Percentiles rank a stretch among this genome's conserved stretches.
phyloP scores from a whole-genome alignment of 2,329 filamentous ascomycete genomes.

The Trichoderma hamatum region DNA sequence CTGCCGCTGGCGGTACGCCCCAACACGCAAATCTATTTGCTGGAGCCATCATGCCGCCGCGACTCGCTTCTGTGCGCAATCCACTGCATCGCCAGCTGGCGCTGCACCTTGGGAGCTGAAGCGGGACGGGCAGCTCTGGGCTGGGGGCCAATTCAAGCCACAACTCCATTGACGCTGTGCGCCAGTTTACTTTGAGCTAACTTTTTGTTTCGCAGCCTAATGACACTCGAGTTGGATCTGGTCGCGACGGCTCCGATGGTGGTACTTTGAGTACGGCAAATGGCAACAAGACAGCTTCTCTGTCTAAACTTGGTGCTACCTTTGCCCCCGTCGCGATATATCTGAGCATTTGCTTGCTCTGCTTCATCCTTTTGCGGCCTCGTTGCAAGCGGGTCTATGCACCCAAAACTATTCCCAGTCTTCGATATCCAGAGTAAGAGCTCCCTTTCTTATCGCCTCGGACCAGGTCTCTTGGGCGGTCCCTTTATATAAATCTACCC shows the following conservation, averaged over 20 bases:
- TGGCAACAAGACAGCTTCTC: constrained; percentile 41
- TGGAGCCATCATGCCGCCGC: neutral
- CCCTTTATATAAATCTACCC: neutral
- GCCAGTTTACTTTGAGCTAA: neutral
- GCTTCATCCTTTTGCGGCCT: constrained; percentile 55
- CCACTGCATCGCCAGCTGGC: constrained; percentile 1
- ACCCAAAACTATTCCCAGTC: constrained; percentile 53
- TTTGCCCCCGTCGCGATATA: constrained; percentile 58
- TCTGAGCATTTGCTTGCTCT: constrained; percentile 51
- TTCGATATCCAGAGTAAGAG: constrained; percentile 49
- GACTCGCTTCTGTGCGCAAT: neutral
- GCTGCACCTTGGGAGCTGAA: constrained; percentile 12
- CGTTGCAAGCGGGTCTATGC: constrained; percentile 57
- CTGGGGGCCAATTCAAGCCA: constrained; percentile 12
- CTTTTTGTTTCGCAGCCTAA: constrained; percentile 7
- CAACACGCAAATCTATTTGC: neutral
- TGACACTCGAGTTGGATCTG: constrained; percentile 43
- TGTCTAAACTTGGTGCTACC: constrained; percentile 50
- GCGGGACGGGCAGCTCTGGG: constrained; percentile 16
- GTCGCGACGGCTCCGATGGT: constrained; percentile 37
- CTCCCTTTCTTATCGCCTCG: neutral
- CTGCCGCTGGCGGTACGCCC: neutral
- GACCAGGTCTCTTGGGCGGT: neutral
- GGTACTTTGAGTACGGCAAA: constrained; percentile 42
- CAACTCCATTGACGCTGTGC: constrained; percentile 11